Base-by-base conservation (phyloP, 2,329 filamentous ascomycete genomes). In the Botryosphaeria dothidea region DNA sequence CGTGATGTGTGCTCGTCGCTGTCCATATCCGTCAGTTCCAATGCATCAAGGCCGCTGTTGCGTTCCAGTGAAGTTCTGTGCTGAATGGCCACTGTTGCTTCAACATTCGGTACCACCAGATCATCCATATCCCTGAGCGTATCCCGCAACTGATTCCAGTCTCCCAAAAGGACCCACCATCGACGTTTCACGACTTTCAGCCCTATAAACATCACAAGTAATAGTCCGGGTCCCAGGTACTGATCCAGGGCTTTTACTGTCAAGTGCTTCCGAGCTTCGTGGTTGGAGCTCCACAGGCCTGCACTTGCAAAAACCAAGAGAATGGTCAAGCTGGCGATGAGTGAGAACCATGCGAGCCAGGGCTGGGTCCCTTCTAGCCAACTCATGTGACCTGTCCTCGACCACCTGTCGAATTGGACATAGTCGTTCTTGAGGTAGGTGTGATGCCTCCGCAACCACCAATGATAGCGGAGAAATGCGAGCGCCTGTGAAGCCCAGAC, bases 401-500 rank as follows among this genome's bases (percentile, higher is more conserved):
- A 25, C 52, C 52, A 56, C 21, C 52, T 36, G 21, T 56, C 52
- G 1, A 56, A 41, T 21, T 56, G 34, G 4, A 17, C 15, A 17
- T 56, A 56, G 31, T 56, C 21, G 3, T 38, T 25, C 15, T 11
- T 27, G 13, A 56, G 21, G 21, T 56, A 23, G 15, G 52, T 56
- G 19, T 56, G 52, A 11, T 56, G 52, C 3, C 2, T 27, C 13
- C 52, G 19, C 23, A 56, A 21, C 52, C 52, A 56, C 52, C 52
- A 56, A 17, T 65, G 43, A 15, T 65, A 65, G 27, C 62, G 29
- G 3, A 65, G n/a, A 36, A 60, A 65, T 4, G 52, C 62, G 3
- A 45, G 29, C 13, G 38, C 41, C 51, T 65, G 62, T 11, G 62
- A 41, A 15, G 62, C 62, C 62, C 62, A 65, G 11, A 65, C 62